Base-by-base conservation (phyloP, 2,329 filamentous ascomycete species). In the Ceratocystis alfenasii region DNA sequence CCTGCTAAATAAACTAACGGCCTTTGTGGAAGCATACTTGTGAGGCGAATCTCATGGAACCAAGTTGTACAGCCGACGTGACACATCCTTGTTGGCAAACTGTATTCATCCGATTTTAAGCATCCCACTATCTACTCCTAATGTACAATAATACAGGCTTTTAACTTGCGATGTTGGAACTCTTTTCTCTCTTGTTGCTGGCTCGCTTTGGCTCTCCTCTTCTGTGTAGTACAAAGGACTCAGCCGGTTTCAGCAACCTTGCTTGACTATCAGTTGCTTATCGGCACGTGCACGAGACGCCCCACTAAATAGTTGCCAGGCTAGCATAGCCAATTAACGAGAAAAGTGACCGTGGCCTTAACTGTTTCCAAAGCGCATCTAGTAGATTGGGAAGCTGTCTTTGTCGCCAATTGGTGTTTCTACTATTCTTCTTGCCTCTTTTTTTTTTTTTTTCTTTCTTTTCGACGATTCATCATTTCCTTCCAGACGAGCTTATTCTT, bases 291-390 rank as follows among this genome's bases (percentile, higher is more conserved):
- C 46, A 30, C 61, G 1, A 15, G 1, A 3, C 22, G 22, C 12
- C 61, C 61, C 61, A 63, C 44, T 33, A 22, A 48, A 33, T 6
- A 6, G 61, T 63, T 63, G 61, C 22, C 28, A 36, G 1, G 2
- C 33, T 63, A 22, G 25, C 1, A 12, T 25, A 33, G 8, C n/a
- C 22, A 48, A 50, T 30, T 7, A 61, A 17, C 33, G 10, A 50
- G 61, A 48, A 63, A 33, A 48, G 61, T 63, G 61, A 63, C 61
- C 61, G 61, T 63, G 61, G 61, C 61, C 61, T 63, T 63, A 20
- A 63, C 61, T 46, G 55, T 59, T 59, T 36, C 55, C 25, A 50
- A 45, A 25, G 61, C 44, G 61, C 61, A 63, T 63, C 28, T 59
- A 36, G 53, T 57, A 28, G 53, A 28, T 25, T 30, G 30, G 3